Percentiles rank a stretch among this genome's conserved stretches.
phyloP scores from a whole-genome alignment of 108 stramenopile species.

The Cyclotella baltica region DNA sequence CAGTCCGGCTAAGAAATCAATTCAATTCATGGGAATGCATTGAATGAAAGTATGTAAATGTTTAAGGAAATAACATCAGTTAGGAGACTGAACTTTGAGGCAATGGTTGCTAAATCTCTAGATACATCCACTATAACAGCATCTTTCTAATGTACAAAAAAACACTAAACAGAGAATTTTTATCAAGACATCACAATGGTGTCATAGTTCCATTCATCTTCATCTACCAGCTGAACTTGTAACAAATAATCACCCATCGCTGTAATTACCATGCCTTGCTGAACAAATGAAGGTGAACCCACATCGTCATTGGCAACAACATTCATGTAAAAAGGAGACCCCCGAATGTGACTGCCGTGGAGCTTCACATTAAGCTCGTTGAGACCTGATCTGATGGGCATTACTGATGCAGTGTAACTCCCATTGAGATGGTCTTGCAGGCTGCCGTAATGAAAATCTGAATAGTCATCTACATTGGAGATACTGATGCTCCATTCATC shows the following conservation, averaged over 20 bases:
- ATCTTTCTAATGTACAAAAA: too few relatives aligned
- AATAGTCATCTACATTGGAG: slow-evolving; percentile 1
- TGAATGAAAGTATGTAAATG: too few relatives aligned
- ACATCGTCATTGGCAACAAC: slow-evolving; percentile 32
- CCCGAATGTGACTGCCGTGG: slow-evolving; percentile 34
- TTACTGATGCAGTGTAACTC: slow-evolving; percentile 29
- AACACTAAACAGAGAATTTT: slow-evolving; percentile 1
- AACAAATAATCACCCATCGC: slow-evolving; percentile 35
- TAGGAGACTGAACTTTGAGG: too few relatives aligned
- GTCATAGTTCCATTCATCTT: slow-evolving; percentile 42
- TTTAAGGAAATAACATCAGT: too few relatives aligned
- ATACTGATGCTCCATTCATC: slow-evolving; percentile 45
- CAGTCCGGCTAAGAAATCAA: too few relatives aligned
- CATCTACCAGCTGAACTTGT: slow-evolving; percentile 14
- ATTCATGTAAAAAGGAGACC: slow-evolving; percentile 51
- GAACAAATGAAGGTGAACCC: slow-evolving; percentile 37
- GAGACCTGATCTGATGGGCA: slow-evolving; percentile 37
- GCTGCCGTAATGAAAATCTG: slow-evolving; percentile 30
- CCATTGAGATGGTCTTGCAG: slow-evolving; percentile 37
- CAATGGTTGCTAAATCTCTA: too few relatives aligned
- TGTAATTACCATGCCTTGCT: slow-evolving; percentile 16
- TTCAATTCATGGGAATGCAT: too few relatives aligned
- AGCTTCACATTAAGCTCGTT: slow-evolving; percentile 38
- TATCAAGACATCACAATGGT: slow-evolving; percentile 10
- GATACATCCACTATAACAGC: too few relatives aligned